A percentile compares a stretch with the other conserved stretches of the same genome.
Evolutionary conservation across 495 filamentous ascomycete species (phyloP).

Genomic region (Durotheca rogersii): DNA sequence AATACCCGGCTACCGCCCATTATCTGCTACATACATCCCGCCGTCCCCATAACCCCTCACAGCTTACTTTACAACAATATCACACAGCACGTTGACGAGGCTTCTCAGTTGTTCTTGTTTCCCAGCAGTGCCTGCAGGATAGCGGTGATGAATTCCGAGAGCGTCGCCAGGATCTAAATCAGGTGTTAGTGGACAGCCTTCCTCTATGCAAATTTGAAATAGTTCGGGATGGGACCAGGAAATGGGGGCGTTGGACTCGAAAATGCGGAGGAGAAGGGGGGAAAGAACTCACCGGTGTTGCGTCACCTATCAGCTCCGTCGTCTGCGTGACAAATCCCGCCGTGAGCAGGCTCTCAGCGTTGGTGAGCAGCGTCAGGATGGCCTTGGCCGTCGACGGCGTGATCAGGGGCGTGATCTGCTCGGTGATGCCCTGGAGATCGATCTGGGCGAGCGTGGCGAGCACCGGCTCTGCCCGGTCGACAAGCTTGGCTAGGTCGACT

Average conservation of each 20-base stretch:
- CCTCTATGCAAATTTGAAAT: too few relatives aligned
- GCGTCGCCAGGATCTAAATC: constrained; percentile 38
- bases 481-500: constrained; percentile 37
- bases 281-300: constrained; percentile 46
- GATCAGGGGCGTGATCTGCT: constrained; percentile 42
- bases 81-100: too few relatives aligned
- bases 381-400: constrained; percentile 43
- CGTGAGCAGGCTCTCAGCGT: constrained; percentile 44
- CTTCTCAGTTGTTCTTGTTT: constrained; percentile 23
- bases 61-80: too few relatives aligned
- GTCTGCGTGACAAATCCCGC: constrained; percentile 48
- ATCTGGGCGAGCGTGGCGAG: constrained; percentile 33
- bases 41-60: too few relatives aligned
- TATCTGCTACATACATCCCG: too few relatives aligned
- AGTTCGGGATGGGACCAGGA: not conserved
- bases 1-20: too few relatives aligned
- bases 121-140: constrained; percentile 38
- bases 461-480: constrained; percentile 38
- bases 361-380: constrained; percentile 43
- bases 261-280: too few relatives aligned
- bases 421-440: constrained; percentile 42
- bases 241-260: too few relatives aligned
- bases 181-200: too few relatives aligned
- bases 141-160: constrained; percentile 39
- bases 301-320: constrained; percentile 51